Evolutionary conservation across 139 green algal species (phyloP), one percentile per base, ranked within the genome.

Genomic region (Chlorella sp.): DNA sequence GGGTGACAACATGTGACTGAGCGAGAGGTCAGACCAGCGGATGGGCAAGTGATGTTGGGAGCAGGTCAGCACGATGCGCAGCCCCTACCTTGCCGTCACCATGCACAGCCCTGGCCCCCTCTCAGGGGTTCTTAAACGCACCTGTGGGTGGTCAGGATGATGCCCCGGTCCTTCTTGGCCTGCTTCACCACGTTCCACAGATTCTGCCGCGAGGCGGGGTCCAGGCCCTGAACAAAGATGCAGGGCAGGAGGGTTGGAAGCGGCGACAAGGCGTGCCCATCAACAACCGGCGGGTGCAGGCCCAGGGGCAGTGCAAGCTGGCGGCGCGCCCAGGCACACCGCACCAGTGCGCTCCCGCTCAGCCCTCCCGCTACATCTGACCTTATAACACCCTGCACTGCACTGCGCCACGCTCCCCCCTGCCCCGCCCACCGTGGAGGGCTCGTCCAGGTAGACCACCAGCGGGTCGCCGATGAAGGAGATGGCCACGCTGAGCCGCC

Each of bases 101-200:
- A n/a, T n/a, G n/a, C n/a, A n/a, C n/a, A n/a, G n/a, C n/a, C n/a
- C n/a, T n/a, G n/a, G n/a, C n/a, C n/a, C n/a, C n/a, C n/a, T n/a
- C n/a, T n/a, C n/a, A n/a, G n/a, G n/a, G n/a, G n/a, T n/a, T n/a
- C n/a, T n/a, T n/a, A n/a, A n/a, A 8, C 46, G 0, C 41, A 86
- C 82, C 82, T 84, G 93, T 99, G 97, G 2, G 97, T 98, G 30
- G 97, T 99, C 70, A 99, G 92, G 38, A 99, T 90, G 76, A 98
- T 95, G 75, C 93, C 95, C 28, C 93, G 89, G 19, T 91, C 89
- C 3, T 80, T 8, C 90, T 95, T 94, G 74, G 44, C 68, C 20
- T 32, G 24, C 44, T 96, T 91, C 73, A 99, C 96, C 82, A 98
- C 95, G 84, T 95, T 92, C 97, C 97, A 99, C 82, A 99, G 90